Base-by-base conservation (phyloP, 345 rosid species). In the Salix viminalis region DNA sequence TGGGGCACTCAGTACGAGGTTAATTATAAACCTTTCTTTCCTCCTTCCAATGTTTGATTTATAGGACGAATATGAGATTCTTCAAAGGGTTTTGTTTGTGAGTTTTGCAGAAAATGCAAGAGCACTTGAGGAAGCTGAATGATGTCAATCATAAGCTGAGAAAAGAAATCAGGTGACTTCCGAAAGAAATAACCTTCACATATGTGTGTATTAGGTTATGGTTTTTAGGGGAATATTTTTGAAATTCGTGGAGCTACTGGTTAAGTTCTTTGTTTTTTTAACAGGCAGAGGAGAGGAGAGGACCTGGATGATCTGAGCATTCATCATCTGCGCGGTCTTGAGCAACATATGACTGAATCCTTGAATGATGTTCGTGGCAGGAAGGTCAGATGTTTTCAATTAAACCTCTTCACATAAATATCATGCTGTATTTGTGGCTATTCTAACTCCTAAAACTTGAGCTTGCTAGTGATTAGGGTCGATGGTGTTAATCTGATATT, bases 1-100 rank as follows among this genome's bases (percentile, higher is more conserved):
- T 90, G 93, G 93, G 80, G 62, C 73, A 70, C 90, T 2, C 91
- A 88, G 72, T 90, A 85, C 70, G 88, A 85, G 84, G 93, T 90
- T 65, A 32, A 34, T 5, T 34, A 34, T 34, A 5, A 34, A n/a
- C 50, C 28, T 44, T 28, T 58, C 23, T 32, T n/a, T 60, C 6
- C 26, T 18, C 54, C 36, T 6, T 24, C 28, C n/a, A 14, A 37
- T 54, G 30, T 6, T 69, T 21, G 30, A 41, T 73, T 54, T 26
- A 14, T 30, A 23, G 21, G 2, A 6, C n/a, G 0, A 65, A 12
- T 24, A 24, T n/a, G 21, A 44, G 23, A 24, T 34, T n/a, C 1
- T 4, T 74, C 5, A 18, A 4, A 19, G 13, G 19, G 18, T 74
- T 69, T 18, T 61, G 50, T 60, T 6, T 5, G 42, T 73, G 26